A percentile compares a stretch with the other conserved stretches of the same genome.
phyloP scores from a whole-genome alignment of 768 basidiomycete species.

The Suillus subluteus region DNA sequence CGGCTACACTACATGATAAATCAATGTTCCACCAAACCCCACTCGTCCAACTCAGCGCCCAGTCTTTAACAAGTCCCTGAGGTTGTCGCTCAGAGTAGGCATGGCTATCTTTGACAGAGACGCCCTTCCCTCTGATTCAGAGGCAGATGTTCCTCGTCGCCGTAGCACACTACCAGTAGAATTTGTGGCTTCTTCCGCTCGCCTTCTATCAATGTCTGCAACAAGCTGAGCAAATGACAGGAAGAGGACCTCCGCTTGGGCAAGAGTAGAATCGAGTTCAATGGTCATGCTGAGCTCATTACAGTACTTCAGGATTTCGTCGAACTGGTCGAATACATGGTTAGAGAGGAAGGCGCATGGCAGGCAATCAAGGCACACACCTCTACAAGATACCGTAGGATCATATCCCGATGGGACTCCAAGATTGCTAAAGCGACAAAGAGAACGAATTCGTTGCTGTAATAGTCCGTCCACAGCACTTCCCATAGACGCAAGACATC shows the following conservation, averaged over 20 bases:
- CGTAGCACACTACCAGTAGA: conserved; percentile 34
- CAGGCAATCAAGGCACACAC: conserved; percentile 41
- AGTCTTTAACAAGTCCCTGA: conserved; percentile 60
- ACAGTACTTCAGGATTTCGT: conserved; percentile 87
- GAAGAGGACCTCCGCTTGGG: conserved; percentile 97
- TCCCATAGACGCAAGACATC: conserved; percentile 94
- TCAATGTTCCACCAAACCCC: neutral
- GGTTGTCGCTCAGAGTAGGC: conserved; percentile 60
- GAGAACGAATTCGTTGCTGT: conserved; percentile 85
- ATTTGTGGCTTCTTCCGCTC: conserved; percentile 52
- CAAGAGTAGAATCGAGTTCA: conserved; percentile 92
- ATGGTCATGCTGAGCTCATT: conserved; percentile 97
- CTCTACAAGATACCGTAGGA: conserved; percentile 93
- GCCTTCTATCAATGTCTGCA: conserved; percentile 84
- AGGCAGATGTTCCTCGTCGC: conserved; percentile 32
- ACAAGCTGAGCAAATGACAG: conserved; percentile 88
- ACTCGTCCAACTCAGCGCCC: conserved; percentile 34
- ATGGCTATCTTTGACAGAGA: conserved; percentile 38
- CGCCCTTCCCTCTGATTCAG: conserved; percentile 3
- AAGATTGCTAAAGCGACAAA: conserved; percentile 94
- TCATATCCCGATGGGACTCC: conserved; percentile 94
- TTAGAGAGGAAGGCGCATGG: neutral
- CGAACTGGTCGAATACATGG: conserved; percentile 54
- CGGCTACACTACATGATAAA: conserved; percentile 3
- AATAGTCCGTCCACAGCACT: conserved; percentile 90